Conservation (phyloP, 106 monocot genomes). For the Apostasia ramifera region DNA sequence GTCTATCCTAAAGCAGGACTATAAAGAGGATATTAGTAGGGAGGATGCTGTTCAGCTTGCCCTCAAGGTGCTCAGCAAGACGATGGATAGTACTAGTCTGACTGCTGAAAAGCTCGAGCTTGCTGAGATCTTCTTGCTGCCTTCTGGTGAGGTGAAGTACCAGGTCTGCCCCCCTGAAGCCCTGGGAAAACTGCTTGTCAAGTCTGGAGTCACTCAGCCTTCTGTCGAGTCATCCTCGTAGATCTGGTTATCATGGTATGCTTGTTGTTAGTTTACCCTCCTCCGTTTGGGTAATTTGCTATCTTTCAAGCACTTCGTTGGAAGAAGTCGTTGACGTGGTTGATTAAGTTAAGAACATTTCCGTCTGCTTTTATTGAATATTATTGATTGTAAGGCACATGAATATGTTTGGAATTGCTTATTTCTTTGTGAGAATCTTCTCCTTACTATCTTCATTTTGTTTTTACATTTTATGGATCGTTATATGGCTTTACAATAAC, state of each 20-base stretch:
- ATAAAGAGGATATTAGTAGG: conserved; percentile 66
- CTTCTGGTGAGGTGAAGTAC: conserved; percentile 62
- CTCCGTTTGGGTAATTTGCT: too few relatives aligned
- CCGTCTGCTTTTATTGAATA: too few relatives aligned
- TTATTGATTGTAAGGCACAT: too few relatives aligned
- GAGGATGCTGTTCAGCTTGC: conserved; percentile 76
- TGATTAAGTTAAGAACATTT: too few relatives aligned
- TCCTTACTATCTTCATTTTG: too few relatives aligned
- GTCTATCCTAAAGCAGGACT: conserved; percentile 94
- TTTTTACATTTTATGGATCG: too few relatives aligned
- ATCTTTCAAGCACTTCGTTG: too few relatives aligned
- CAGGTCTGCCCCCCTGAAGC: conserved; percentile 62
- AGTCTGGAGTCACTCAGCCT: conserved; percentile 67
- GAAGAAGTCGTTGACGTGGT: too few relatives aligned
- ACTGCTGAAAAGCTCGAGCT: conserved; percentile 90
- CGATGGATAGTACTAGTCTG: conserved; percentile 90
- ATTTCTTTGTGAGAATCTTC: too few relatives aligned
- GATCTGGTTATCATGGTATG: conserved; percentile 3
- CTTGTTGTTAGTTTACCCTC: too few relatives aligned
- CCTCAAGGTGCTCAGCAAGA: conserved; percentile 88
- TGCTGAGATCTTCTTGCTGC: conserved; percentile 53
- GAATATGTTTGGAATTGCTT: too few relatives aligned
- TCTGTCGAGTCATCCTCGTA: conserved; percentile 17
- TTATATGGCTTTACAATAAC: too few relatives aligned
- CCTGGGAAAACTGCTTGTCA: conserved; percentile 60